Conservation (phyloP, 345 rosid species). For the Mallotus nudiflorus region DNA sequence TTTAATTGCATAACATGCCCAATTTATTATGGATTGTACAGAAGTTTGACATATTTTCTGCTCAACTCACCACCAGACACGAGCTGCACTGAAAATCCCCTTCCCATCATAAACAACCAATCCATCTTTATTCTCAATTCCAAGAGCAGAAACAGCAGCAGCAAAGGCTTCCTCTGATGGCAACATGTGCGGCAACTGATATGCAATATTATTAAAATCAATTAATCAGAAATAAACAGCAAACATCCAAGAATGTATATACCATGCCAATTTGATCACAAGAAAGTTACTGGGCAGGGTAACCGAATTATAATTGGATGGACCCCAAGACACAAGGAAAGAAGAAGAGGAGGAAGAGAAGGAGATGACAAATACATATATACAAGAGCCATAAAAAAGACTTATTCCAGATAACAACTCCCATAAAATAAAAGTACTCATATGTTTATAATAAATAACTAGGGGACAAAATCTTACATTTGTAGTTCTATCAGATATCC, state of each 20-base stretch:
- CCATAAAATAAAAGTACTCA: background rate
- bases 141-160: constrained; percentile 95
- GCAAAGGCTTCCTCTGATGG: constrained; percentile 98
- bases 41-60: constrained; percentile 11
- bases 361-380: background rate
- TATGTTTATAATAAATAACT: background rate
- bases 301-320: no score
- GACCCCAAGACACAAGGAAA: background rate
- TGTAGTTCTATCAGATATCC: constrained; percentile 73
- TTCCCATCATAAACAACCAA: constrained; percentile 97
- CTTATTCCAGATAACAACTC: background rate
- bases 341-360: background rate
- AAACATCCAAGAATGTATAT: background rate
- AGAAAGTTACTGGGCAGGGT: no score
- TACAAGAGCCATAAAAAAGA: no score
- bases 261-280: no score
- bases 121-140: constrained; percentile 81
- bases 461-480: constrained; percentile 49
- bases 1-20: background rate
- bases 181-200: constrained; percentile 97
- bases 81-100: constrained; percentile 97
- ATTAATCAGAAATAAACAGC: background rate
- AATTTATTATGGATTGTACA: background rate
- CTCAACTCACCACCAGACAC: constrained; percentile 96
- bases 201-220: constrained; percentile 20